Base-by-base conservation (phyloP, 2,329 filamentous ascomycete genomes). In the Plectosphaerella sp. region DNA sequence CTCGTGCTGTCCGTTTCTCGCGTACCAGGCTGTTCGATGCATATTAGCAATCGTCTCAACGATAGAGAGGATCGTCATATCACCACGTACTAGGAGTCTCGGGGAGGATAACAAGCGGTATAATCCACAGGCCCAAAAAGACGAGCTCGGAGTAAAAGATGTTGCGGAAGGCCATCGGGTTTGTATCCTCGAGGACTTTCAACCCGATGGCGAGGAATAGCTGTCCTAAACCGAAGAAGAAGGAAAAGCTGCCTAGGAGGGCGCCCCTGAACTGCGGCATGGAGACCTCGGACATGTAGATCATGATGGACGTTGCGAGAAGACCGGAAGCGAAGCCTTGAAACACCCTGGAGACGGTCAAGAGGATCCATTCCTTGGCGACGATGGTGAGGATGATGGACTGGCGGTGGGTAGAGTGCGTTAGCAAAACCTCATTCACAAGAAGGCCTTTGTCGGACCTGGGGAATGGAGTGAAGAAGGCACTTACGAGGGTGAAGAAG, bases 131-230 rank as follows among this genome's bases (percentile, higher is more conserved):
- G 0, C 39, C 48, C 5, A 16, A 22, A 16, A 50, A 50, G 16
- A 50, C 39, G 24, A 50, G 37, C 25, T 50, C 48, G 16, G 48
- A 45, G 41, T 45, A 50, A n/a, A 50, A 50, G n/a, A 45, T 35
- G 41, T 50, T 45, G 15, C 42, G 39, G 28, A 45, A 50, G 5
- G 41, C 28, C 39, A 50, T 18, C 0, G 48, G 48, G n/a, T 50
- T 36, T 24, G 42, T 50, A 9, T 35, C 41, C 5, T 50, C 16
- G n/a, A 50, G 48, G 15, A 50, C 28, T 16, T 50, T 50, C 10
- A 50, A 25, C 5, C 41, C 42, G 18, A 50, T 50, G 10, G 48
- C 42, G 14, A 45, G 48, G 25, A 50, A 50, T 4, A 35, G 24
- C 25, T 47, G 45, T 6, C 45, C 45, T 3, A 47, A 7, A 18